phyloP scores from a whole-genome alignment of 2,329 filamentous ascomycete species.

The Hortaea werneckii region DNA sequence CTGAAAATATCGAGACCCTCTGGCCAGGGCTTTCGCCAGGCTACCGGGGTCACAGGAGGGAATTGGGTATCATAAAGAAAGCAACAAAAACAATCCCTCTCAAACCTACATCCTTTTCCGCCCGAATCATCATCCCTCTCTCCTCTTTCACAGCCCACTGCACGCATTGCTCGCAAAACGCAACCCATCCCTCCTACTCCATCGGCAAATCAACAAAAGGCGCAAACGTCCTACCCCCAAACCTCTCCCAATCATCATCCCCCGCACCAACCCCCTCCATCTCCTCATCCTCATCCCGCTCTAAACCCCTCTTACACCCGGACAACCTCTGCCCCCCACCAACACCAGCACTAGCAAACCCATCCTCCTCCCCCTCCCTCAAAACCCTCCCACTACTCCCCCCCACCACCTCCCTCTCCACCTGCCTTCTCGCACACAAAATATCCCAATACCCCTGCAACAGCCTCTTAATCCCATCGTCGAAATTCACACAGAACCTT shows the following conservation, averaged over 20 bases:
- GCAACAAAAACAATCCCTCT: too few relatives aligned
- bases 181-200: not conserved
- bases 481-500: slow-evolving; percentile 67
- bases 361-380: not conserved
- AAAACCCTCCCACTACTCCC: not conserved
- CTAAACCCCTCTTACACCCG: slow-evolving; percentile 16
- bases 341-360: not conserved
- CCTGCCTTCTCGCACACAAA: slow-evolving; percentile 38
- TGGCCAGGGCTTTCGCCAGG: too few relatives aligned
- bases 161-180: too few relatives aligned
- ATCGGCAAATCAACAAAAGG: slow-evolving; percentile 20
- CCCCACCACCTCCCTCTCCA: slow-evolving; percentile 14
- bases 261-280: slow-evolving; percentile 11
- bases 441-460: slow-evolving; percentile 46
- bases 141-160: too few relatives aligned
- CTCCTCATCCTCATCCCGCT: slow-evolving; percentile 20
- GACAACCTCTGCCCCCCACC: not conserved
- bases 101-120: too few relatives aligned
- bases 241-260: slow-evolving; percentile 23
- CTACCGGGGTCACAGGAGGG: too few relatives aligned
- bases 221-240: slow-evolving; percentile 23
- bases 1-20: too few relatives aligned
- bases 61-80: too few relatives aligned
- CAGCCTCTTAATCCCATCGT: slow-evolving; percentile 50
- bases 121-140: too few relatives aligned